Evolutionary conservation across 768 basidiomycete genomes (phyloP), one percentile per base, ranked within the genome.

Genomic region (Filobasidium wieringae): DNA sequence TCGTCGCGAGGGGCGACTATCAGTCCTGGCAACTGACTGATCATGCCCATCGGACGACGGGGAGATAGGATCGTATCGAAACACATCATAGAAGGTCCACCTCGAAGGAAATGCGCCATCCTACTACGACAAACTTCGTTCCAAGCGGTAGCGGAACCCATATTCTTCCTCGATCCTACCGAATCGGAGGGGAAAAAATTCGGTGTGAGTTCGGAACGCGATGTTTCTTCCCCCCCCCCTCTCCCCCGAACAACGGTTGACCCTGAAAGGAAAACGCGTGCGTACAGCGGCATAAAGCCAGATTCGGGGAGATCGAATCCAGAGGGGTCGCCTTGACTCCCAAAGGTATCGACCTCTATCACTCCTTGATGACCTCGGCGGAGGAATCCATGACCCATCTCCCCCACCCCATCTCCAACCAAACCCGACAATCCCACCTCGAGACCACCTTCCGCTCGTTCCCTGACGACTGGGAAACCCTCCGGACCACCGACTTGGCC

Each of bases 271-370:
- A n/a, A n/a, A n/a, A n/a, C n/a, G n/a, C n/a, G n/a, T n/a, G n/a
- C n/a, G n/a, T 47, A 22, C 24, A 47, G 43, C 43, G 43, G 29
- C 70, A 72, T 45, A 60, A 64, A 31, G 70, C 68, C 0, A 56
- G 70, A 7, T 72, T 72, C 53, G 70, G 70, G 1, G 70, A 72
- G 60, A 69, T 72, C 52, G 70, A 72, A 50, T 63, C 63, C 24
- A 56, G 70, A 36, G 67, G 70, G 34, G 58, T 57, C 1, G 70
- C 70, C 6, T 52, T 72, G 32, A 72, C 70, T 7, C 54, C 43
- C 7, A 62, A 66, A 55, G 66, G 64, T 57, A 50, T 61, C 19
- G 61, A 52, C 29, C 58, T 66, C 2, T 66, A 67, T 37, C 59
- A 64, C n/a, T 39, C 51, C 0, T 39, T 63, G 12, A 60, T 68